These are phyloP conservation scores for Thelephora aurantiotincta DNA, from an alignment of 768 basidiomycete species.

Conservation along the genomic window DNA sequence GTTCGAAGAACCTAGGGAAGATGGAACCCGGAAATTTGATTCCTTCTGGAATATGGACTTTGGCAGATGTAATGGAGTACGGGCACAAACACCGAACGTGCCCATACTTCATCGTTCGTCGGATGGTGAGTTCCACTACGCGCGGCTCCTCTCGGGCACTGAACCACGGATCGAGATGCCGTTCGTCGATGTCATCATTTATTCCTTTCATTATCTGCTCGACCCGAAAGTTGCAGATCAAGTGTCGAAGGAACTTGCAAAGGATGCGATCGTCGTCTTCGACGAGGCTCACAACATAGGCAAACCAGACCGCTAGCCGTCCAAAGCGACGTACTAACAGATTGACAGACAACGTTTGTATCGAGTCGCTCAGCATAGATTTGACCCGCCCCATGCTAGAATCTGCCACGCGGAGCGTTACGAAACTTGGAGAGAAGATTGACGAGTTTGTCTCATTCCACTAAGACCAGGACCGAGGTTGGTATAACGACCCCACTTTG, in stretches of 20 bases:
- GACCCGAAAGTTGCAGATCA: conserved; percentile 99
- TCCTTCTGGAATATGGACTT: conserved; percentile 81
- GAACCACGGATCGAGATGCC: conserved; percentile 49
- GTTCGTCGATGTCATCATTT: conserved; percentile 92
- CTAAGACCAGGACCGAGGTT: not conserved
- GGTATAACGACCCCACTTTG: not conserved
- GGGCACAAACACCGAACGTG: conserved; percentile 79
- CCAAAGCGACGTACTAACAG: not conserved
- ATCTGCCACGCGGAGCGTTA: conserved; percentile 79
- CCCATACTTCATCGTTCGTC: conserved; percentile 90
- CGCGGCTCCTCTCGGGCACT: not conserved
- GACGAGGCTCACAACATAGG: conserved; percentile 99
- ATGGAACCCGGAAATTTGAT: conserved; percentile 72
- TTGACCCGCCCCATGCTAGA: conserved; percentile 96
- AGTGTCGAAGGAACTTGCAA: conserved; percentile 94
- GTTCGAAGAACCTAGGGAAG: conserved; percentile 60
- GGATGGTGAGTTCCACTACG: conserved; percentile 57
- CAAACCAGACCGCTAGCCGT: conserved; percentile 17
- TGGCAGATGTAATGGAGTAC: conserved; percentile 84
- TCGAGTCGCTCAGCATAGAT: conserved; percentile 96
- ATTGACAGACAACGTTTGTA: conserved; percentile 84
- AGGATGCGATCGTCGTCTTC: conserved; percentile 97
- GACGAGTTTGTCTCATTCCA: conserved; percentile 56
- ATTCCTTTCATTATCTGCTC: conserved; percentile 96
- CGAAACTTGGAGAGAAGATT: conserved; percentile 78